These are phyloP conservation scores for Malus hybrid DNA, from an alignment of 331 rosid genomes.

Conservation along the genomic window DNA sequence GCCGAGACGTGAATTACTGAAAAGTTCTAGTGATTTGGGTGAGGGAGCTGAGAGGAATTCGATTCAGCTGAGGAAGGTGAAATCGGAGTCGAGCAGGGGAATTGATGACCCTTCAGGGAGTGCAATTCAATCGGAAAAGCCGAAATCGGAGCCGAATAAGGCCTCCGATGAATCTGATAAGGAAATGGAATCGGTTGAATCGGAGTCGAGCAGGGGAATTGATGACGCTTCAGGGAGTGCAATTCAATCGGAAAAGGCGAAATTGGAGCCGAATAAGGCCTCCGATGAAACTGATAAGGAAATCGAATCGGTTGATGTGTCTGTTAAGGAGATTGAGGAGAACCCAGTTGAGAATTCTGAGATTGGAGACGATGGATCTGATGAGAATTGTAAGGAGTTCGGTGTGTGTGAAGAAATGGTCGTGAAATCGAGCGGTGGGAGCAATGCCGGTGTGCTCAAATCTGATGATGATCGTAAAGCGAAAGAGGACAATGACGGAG, in stretches of 20 bases:
- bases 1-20: constrained; percentile 32
- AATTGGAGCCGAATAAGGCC: constrained; percentile 19
- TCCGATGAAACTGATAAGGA: neutral
- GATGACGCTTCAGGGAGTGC: no score
- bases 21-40: constrained; percentile 19
- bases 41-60: constrained; percentile 25
- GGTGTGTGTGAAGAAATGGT: constrained; percentile 57
- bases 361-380: constrained; percentile 17
- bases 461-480: constrained; percentile 8
- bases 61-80: constrained; percentile 35
- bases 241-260: no score
- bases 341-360: constrained; percentile 11
- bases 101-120: no score
- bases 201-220: neutral
- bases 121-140: no score
- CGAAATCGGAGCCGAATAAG: constrained; percentile 18
- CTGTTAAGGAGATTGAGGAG: constrained; percentile 26
- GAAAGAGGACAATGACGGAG: constrained; percentile 9
- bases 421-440: constrained; percentile 22
- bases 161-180: neutral
- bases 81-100: constrained; percentile 15
- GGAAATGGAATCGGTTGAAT: constrained; percentile 13
- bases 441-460: constrained; percentile 20
- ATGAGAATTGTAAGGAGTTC: constrained; percentile 48
- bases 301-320: constrained; percentile 13